phyloP scores from a whole-genome alignment of 2,329 filamentous ascomycete species.

The Drechmeria coniospora region DNA sequence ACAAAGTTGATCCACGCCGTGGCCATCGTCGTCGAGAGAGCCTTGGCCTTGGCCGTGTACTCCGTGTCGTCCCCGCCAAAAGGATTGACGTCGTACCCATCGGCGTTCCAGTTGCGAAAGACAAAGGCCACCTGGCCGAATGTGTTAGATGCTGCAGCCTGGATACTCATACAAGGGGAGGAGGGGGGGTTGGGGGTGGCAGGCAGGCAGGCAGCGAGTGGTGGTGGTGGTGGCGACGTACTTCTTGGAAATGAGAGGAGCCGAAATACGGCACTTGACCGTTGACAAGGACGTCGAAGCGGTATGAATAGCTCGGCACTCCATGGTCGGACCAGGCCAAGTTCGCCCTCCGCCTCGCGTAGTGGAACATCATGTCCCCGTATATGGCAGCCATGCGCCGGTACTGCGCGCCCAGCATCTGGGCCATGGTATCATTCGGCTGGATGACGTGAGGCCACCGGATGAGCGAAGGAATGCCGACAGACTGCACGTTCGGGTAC shows the following conservation, averaged over 20 bases:
- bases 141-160: neutral
- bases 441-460: slow-evolving; percentile 16
- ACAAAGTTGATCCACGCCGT: slow-evolving; percentile 18
- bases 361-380: slow-evolving; percentile 13
- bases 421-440: slow-evolving; percentile 10
- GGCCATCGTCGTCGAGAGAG: slow-evolving; percentile 13
- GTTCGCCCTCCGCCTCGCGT: slow-evolving; percentile 12
- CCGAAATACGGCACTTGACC: slow-evolving; percentile 8
- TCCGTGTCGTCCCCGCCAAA: slow-evolving; percentile 12
- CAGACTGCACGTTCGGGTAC: slow-evolving; percentile 17
- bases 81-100: slow-evolving; percentile 16
- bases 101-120: slow-evolving; percentile 20
- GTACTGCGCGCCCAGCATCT: slow-evolving; percentile 13
- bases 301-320: slow-evolving; percentile 15
- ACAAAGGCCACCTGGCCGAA: slow-evolving; percentile 19
- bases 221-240: slow-evolving; percentile 1
- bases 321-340: slow-evolving; percentile 12
- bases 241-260: slow-evolving; percentile 23
- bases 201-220: too few species aligned
- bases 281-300: slow-evolving; percentile 16
- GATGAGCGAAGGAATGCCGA: slow-evolving; percentile 18
- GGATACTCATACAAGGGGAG: too few species aligned
- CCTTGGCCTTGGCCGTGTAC: slow-evolving; percentile 11
- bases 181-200: too few species aligned
- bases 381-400: slow-evolving; percentile 14